Percentiles rank a stretch among this genome's conserved stretches.
Conservation (phyloP, 2,329 filamentous ascomycete genomes). For the Westerdykella ornata region DNA sequence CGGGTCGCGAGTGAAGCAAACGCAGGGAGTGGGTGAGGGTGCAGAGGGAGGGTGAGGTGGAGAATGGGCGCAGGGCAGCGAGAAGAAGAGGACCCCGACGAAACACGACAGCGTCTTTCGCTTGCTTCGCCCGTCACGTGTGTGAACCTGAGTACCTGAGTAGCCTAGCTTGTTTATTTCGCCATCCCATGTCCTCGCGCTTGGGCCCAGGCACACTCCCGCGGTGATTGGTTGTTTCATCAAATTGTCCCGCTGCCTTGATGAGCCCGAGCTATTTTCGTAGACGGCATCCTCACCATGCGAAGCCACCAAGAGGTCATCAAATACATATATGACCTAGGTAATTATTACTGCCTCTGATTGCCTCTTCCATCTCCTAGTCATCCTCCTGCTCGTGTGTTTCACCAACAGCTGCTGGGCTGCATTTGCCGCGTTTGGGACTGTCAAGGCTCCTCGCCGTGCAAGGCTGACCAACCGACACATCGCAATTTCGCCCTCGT, state of each 20-base stretch:
- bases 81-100: slow-evolving; percentile 1
- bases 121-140: slow-evolving; percentile 14
- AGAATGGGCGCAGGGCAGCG: slow-evolving; percentile 4
- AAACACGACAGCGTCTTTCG: slow-evolving; percentile 8
- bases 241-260: slow-evolving; percentile 22
- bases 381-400: too few relatives aligned
- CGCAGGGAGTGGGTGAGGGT: slow-evolving; percentile 11
- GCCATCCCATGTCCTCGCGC: slow-evolving; percentile 13
- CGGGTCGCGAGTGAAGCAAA: slow-evolving; percentile 28
- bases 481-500: too few relatives aligned
- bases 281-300: not conserved
- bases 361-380: too few relatives aligned
- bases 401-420: too few relatives aligned
- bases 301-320: too few relatives aligned
- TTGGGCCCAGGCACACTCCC: slow-evolving; percentile 22
- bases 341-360: too few relatives aligned
- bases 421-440: too few relatives aligned
- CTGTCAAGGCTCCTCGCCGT: too few relatives aligned
- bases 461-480: too few relatives aligned
- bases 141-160: not conserved
- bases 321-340: too few relatives aligned
- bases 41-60: slow-evolving; percentile 5
- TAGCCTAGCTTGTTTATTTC: slow-evolving; percentile 16
- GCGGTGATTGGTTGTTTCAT: slow-evolving; percentile 23
- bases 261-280: slow-evolving; percentile 19